Conservation (phyloP, 352 stramenopile species). For the Phytophthora chlamydospora region DNA sequence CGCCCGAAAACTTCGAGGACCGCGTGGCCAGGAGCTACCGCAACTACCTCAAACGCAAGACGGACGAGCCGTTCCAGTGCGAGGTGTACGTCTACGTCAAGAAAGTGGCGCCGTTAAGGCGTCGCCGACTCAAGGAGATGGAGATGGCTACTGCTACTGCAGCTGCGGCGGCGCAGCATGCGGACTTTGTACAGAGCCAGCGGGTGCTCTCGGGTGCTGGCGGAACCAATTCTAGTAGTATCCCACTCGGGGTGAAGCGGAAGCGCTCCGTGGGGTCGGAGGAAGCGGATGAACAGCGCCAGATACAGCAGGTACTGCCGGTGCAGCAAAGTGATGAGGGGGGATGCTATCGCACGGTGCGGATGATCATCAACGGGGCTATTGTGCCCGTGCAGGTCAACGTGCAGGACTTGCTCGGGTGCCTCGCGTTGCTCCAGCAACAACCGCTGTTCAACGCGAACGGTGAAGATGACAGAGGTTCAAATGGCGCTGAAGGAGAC, state of each 20-base stretch:
- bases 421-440: conserved; percentile 38
- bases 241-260: conserved; percentile 23
- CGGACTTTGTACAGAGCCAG: conserved; percentile 19
- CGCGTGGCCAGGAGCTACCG: conserved; percentile 75
- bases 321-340: conserved; percentile 17
- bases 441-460: conserved; percentile 1
- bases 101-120: conserved; percentile 45
- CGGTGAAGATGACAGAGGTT: conserved; percentile 12
- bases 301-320: conserved; percentile 16
- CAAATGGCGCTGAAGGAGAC: conserved; percentile 6
- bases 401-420: conserved; percentile 64
- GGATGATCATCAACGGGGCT: conserved; percentile 75
- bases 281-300: conserved; percentile 20
- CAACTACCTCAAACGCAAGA: conserved; percentile 83
- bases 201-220: conserved; percentile 9
- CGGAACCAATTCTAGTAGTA: neutral
- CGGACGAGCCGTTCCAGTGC: conserved; percentile 62
- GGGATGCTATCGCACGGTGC: conserved; percentile 62
- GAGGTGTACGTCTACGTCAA: conserved; percentile 79
- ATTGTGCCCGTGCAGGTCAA: conserved; percentile 78
- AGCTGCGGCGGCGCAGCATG: conserved; percentile 9
- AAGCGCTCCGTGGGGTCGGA: conserved; percentile 26
- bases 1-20: conserved; percentile 66
- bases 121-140: conserved; percentile 21
- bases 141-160: neutral